These are phyloP conservation scores for Tetragonia tetragonoides DNA, from an alignment of 148 eudicot genomes.

Conservation along the genomic window DNA sequence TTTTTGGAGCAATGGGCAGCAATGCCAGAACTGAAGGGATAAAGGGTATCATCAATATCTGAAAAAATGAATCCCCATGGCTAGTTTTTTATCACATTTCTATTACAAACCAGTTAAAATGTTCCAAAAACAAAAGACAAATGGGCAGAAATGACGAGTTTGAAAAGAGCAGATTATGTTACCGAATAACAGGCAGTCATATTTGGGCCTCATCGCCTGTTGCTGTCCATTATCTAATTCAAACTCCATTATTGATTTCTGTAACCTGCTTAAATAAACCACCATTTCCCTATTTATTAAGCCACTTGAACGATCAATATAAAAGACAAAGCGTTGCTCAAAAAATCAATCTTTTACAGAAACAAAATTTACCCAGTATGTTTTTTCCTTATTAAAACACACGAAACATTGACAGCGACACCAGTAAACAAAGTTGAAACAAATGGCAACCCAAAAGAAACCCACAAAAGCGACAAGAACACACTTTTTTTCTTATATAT, in stretches of 20 bases:
- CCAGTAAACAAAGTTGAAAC: neutral
- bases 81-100: too few species aligned
- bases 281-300: neutral
- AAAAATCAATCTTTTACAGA: neutral
- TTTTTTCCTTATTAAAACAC: neutral
- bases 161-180: neutral
- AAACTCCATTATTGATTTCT: conserved; percentile 37
- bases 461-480: neutral
- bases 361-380: neutral
- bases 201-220: conserved; percentile 40
- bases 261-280: conserved; percentile 14
- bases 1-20: conserved; percentile 54
- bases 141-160: neutral
- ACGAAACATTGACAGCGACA: neutral
- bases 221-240: conserved; percentile 25
- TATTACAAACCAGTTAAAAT: too few species aligned
- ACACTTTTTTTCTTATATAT: neutral
- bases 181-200: conserved; percentile 91
- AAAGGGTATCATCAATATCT: conserved; percentile 98
- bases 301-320: neutral
- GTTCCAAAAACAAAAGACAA: neutral
- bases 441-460: neutral
- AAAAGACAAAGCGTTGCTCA: neutral
- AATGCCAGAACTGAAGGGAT: conserved; percentile 79
- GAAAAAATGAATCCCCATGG: conserved; percentile 16